Conservation (phyloP, 2,329 filamentous ascomycete genomes). For the Aspergillus japonicus region DNA sequence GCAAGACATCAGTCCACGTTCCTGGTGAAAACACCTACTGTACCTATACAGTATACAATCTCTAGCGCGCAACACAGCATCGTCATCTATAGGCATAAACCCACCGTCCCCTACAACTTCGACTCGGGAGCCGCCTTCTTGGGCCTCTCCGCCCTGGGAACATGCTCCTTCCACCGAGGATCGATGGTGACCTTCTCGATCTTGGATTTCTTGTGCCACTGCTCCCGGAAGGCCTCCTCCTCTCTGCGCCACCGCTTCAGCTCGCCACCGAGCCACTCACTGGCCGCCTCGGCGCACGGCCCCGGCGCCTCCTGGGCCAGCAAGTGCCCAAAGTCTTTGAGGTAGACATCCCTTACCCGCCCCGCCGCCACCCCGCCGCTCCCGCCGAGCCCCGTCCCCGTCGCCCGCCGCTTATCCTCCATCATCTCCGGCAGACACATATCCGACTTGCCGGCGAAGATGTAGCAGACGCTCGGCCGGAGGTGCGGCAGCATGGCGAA, state of each 20-base stretch:
- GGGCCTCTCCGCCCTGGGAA: conserved; percentile 31
- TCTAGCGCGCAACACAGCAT: not conserved
- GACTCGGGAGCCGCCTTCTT: conserved; percentile 26
- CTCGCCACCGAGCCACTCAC: conserved; percentile 58
- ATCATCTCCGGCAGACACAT: conserved; percentile 41
- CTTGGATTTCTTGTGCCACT: conserved; percentile 53
- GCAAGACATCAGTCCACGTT: not conserved
- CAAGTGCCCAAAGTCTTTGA: conserved; percentile 71
- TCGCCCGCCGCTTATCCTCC: conserved; percentile 42
- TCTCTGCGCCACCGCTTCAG: conserved; percentile 58
- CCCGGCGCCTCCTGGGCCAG: conserved; percentile 77
- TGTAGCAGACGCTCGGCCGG: conserved; percentile 48
- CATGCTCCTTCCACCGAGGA: conserved; percentile 52
- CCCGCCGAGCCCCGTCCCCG: conserved; percentile 42
- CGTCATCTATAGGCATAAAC: not conserved
- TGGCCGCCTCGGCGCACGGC: conserved; percentile 62
- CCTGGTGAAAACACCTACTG: not conserved
- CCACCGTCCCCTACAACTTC: conserved; percentile 25
- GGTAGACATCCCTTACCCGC: conserved; percentile 63
- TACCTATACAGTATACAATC: not conserved
- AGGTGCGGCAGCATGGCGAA: conserved; percentile 43
- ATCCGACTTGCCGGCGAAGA: conserved; percentile 46
- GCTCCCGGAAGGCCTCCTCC: conserved; percentile 54
- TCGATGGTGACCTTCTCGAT: conserved; percentile 58
- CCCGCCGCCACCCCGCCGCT: conserved; percentile 61